These are phyloP conservation scores for Scedosporium dehoogii DNA, from an alignment of 2,329 filamentous ascomycete species.

Conservation along the genomic window DNA sequence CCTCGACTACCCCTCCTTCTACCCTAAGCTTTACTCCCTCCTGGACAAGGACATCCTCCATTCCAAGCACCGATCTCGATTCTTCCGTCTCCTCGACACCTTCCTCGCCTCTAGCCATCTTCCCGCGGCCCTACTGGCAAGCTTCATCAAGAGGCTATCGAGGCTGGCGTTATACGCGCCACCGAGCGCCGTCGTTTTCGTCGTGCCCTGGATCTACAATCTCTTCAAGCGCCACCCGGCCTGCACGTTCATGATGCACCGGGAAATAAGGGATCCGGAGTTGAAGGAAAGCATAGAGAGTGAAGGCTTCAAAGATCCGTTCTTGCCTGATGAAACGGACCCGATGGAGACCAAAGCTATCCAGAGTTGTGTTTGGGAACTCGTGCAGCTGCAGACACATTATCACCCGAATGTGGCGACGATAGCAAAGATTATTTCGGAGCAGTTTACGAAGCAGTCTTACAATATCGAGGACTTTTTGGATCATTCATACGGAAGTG, in stretches of 20 bases:
- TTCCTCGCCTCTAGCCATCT: conserved; percentile 90
- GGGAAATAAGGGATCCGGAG: conserved; percentile 51
- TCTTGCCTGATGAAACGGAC: conserved; percentile 63
- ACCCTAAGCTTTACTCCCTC: conserved; percentile 84
- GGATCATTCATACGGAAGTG: conserved; percentile 81
- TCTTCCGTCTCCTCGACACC: conserved; percentile 84
- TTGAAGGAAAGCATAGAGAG: conserved; percentile 50
- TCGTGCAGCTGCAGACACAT: conserved; percentile 82
- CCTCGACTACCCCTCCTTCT: conserved; percentile 92
- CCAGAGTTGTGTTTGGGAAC: conserved; percentile 90
- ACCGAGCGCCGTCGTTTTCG: conserved; percentile 76
- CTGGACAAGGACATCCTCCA: conserved; percentile 79
- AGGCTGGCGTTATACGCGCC: conserved; percentile 79
- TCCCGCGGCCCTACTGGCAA: conserved; percentile 80
- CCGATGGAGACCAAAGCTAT: conserved; percentile 81
- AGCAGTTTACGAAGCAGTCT: conserved; percentile 92
- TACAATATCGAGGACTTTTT: conserved; percentile 97
- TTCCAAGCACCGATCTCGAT: conserved; percentile 86
- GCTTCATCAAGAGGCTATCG: conserved; percentile 90
- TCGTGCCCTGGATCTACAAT: conserved; percentile 94
- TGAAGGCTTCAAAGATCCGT: conserved; percentile 60
- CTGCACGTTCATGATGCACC: conserved; percentile 94
- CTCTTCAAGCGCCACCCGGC: conserved; percentile 80
- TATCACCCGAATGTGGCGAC: conserved; percentile 97
- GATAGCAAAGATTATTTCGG: conserved; percentile 83